Percentiles rank a stretch among this genome's conserved stretches.
These are phyloP conservation scores for Blastomyces gilchristii DNA, from an alignment of 2,329 filamentous ascomycete species.

Conservation along the genomic window DNA sequence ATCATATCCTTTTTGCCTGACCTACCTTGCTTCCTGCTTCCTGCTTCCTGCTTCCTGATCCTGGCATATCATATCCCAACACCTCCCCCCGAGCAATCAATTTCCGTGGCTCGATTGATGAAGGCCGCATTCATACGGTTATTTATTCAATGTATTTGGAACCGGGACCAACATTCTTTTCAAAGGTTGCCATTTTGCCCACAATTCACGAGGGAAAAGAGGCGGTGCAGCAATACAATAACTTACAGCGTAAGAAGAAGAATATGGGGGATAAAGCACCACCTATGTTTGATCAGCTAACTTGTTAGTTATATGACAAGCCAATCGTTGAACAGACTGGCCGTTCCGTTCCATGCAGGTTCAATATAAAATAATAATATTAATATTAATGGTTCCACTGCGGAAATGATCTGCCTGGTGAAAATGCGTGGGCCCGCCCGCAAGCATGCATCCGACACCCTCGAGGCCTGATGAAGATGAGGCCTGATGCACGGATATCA, in stretches of 20 bases:
- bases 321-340: not conserved
- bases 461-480: not conserved
- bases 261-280: no score
- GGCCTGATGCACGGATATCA: constrained; percentile 1
- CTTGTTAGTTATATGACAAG: no score
- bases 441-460: not conserved
- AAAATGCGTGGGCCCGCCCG: not conserved
- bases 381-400: not conserved
- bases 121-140: not conserved
- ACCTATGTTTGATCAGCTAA: no score
- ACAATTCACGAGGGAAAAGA: not conserved
- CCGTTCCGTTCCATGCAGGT: not conserved
- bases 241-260: no score
- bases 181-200: not conserved
- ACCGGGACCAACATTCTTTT: not conserved
- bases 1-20: not conserved
- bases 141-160: not conserved
- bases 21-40: not conserved
- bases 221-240: not conserved
- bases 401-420: not conserved
- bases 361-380: no score
- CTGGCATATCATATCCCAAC: not conserved
- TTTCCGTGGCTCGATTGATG: not conserved
- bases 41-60: not conserved
- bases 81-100: not conserved